phyloP scores from a whole-genome alignment of 2,329 filamentous ascomycete species.

The Botrytis medusae region DNA sequence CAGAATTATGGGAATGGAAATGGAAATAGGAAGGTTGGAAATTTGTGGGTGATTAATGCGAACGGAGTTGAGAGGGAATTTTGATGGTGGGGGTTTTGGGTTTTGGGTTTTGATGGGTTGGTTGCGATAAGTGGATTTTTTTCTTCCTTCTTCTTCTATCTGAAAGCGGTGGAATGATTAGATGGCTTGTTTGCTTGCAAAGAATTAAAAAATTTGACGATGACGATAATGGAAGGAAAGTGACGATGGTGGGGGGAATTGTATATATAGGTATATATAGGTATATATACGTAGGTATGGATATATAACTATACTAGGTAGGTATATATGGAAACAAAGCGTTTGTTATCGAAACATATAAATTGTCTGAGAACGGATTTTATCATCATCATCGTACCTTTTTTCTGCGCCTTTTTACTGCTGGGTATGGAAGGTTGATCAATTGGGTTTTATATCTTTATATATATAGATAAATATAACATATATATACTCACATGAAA shows the following conservation, averaged over 20 bases:
- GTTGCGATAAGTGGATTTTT: slow-evolving; percentile 9
- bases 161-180: slow-evolving; percentile 11
- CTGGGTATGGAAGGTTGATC: neutral
- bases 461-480: too few species aligned
- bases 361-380: neutral
- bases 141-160: neutral
- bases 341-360: neutral
- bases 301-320: too few species aligned
- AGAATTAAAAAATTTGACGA: neutral
- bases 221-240: neutral
- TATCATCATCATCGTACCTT: neutral
- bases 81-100: slow-evolving; percentile 16
- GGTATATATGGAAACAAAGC: neutral
- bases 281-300: too few species aligned
- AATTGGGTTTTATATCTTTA: neutral
- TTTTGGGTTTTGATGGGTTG: neutral
- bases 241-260: neutral
- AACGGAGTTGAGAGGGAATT: neutral
- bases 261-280: neutral
- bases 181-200: neutral
- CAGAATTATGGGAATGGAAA: neutral
- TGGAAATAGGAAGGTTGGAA: neutral
- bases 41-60: slow-evolving; percentile 16
- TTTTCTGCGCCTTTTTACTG: neutral
- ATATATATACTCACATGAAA: too few species aligned